Base-by-base conservation (phyloP, 2,329 filamentous ascomycete genomes). In the Cladophialophora immunda region DNA sequence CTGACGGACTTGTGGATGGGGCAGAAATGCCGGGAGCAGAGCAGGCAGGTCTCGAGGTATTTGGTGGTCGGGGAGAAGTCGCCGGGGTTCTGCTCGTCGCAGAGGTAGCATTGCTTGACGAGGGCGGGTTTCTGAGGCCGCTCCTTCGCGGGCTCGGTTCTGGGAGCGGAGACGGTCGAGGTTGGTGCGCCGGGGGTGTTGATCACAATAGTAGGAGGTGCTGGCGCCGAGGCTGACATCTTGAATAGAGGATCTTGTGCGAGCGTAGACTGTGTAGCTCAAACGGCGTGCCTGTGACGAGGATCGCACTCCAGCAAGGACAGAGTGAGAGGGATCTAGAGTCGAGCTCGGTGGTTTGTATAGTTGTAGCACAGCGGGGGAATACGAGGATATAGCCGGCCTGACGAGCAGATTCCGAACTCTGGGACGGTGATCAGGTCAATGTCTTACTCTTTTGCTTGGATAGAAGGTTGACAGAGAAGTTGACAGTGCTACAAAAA, bases 1-100 rank as follows among this genome's bases (percentile, higher is more conserved):
- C 36, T 59, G n/a, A 63, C 61, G 53, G 71, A 70, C 47, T 71
- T 70, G 68, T 73, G 71, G 60, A 73, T 70, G 30, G 69, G 71
- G 62, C 71, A 73, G 65, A 72, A 73, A 52, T 70, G 50, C 0
- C 71, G 70, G 6, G 67, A 67, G 65, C 71, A 73, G 22, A 73
- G 66, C 25, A 73, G 66, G 59, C 71, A 73, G 17, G 62, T 54
- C 55, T 71, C 67, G 67, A 73, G 71, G 65, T 58, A 72, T 52
- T 73, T 73, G 38, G 71, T 73, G 9, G 71, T 73, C 2, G 71
- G 71, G n/a, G 60, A 65, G 67, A 73, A 73, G 63, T 73, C 71
- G 55, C 71, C 71, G 2, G 71, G 71, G 57, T 73, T 73, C 53
- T 73, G 71, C 64, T 73, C 71, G 68, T 73, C 71, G 58, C 71